phyloP scores from a whole-genome alignment of 306 rosid genomes.

The Morella rubra region DNA sequence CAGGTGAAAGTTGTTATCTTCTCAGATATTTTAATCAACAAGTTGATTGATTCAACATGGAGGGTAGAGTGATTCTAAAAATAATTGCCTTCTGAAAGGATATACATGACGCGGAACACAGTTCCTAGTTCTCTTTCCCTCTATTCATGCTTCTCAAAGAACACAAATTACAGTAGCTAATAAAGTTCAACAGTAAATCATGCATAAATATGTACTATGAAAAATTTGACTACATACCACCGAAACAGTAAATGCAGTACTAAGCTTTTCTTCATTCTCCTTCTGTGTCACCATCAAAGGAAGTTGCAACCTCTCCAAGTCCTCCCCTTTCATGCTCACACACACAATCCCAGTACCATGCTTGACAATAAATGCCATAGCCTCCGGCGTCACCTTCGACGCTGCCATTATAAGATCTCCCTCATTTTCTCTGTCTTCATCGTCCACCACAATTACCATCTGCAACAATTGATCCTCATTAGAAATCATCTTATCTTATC shows the following conservation, averaged over 20 bases:
- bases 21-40: not conserved
- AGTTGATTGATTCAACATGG: not conserved
- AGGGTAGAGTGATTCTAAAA: not conserved
- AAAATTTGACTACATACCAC: conserved; percentile 20
- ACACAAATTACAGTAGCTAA: not conserved
- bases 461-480: conserved; percentile 24
- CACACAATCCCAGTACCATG: conserved; percentile 43
- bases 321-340: conserved; percentile 43
- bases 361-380: conserved; percentile 39
- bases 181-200: not conserved
- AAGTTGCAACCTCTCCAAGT: conserved; percentile 38
- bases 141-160: not conserved
- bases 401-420: conserved; percentile 45
- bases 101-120: not conserved
- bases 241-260: conserved; percentile 41
- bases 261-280: conserved; percentile 37
- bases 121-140: not conserved
- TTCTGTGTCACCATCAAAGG: conserved; percentile 37
- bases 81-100: not conserved
- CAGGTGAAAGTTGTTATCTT: not conserved
- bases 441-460: conserved; percentile 43
- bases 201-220: not conserved
- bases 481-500: conserved; percentile 2
- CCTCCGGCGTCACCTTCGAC: conserved; percentile 34
- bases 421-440: conserved; percentile 46